Evolutionary conservation across 106 monocot species (phyloP).

Genomic region (Iris macrosiphon): DNA sequence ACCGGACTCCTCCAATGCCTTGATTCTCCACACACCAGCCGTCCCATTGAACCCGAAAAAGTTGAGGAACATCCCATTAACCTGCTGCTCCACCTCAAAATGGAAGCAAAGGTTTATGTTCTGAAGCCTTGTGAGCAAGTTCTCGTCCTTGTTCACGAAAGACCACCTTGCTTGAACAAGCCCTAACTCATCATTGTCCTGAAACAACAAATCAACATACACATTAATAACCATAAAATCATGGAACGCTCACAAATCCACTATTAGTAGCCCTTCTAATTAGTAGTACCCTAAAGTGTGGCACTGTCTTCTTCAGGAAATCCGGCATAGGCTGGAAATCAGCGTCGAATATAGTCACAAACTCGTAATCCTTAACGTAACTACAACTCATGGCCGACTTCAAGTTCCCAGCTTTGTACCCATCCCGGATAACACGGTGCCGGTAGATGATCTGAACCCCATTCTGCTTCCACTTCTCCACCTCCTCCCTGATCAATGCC

Average conservation of each 20-base stretch:
- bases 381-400: slow-evolving; percentile 90
- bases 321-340: slow-evolving; percentile 86
- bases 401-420: slow-evolving; percentile 96
- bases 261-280: background rate
- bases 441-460: slow-evolving; percentile 68
- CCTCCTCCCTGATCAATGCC: slow-evolving; percentile 77
- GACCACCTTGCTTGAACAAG: slow-evolving; percentile 95
- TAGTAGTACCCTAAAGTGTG: slow-evolving; percentile 69
- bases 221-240: too few species aligned
- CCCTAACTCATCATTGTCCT: slow-evolving; percentile 83
- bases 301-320: slow-evolving; percentile 78
- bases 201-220: slow-evolving; percentile 4
- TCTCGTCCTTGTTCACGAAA: slow-evolving; percentile 97
- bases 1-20: slow-evolving; percentile 83
- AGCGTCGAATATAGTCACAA: slow-evolving; percentile 95
- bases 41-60: slow-evolving; percentile 99
- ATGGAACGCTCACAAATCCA: too few species aligned
- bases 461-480: slow-evolving; percentile 71
- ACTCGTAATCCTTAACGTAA: slow-evolving; percentile 94
- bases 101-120: slow-evolving; percentile 98
- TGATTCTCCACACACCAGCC: slow-evolving; percentile 95
- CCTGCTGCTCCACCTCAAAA: slow-evolving; percentile 99
- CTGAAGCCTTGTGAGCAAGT: slow-evolving; percentile 88
- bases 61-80: slow-evolving; percentile 86
- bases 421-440: slow-evolving; percentile 65